Percentiles rank a stretch among this genome's conserved stretches.
Conservation (phyloP, 805 yeast genomes). For the Cyberlindnera bimundalis region DNA sequence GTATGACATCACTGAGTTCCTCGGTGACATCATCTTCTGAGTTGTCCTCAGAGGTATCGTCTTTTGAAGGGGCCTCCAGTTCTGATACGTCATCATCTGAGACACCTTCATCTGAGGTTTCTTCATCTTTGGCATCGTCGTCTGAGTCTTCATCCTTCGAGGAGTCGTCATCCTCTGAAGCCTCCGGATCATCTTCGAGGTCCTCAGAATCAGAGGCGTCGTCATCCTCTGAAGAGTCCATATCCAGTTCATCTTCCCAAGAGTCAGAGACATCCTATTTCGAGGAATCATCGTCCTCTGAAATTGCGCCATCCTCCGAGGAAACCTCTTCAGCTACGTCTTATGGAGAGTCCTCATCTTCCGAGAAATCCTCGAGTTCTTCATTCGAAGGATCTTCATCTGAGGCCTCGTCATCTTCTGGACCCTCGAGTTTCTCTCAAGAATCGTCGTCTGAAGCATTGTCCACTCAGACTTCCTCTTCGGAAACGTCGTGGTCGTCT, state of each 20-base stretch:
- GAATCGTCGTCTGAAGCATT: too few relatives aligned
- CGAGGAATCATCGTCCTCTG: not conserved
- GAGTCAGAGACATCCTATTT: not conserved
- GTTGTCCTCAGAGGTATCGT: not conserved
- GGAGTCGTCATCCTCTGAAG: not conserved
- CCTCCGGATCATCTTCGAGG: too few relatives aligned
- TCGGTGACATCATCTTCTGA: not conserved
- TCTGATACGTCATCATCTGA: not conserved
- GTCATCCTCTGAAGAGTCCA: not conserved
- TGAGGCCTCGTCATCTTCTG: not conserved
- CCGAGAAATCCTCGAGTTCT: not conserved
- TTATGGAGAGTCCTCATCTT: not conserved
- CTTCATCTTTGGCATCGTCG: not conserved
- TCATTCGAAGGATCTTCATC: not conserved
- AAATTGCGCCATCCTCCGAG: not conserved
- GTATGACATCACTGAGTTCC: too few relatives aligned
- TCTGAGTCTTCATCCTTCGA: not conserved
- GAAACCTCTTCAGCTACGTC: not conserved
- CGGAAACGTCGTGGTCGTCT: not conserved
- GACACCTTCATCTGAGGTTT: not conserved
- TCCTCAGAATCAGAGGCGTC: too few relatives aligned
- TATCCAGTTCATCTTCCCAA: too few relatives aligned
- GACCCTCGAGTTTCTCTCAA: not conserved
- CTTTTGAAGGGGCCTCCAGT: not conserved
- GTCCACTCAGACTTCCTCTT: too few relatives aligned